Evolutionary conservation across 306 rosid genomes (phyloP), one percentile per base, ranked within the genome.

Genomic region (Corylus avellana): DNA sequence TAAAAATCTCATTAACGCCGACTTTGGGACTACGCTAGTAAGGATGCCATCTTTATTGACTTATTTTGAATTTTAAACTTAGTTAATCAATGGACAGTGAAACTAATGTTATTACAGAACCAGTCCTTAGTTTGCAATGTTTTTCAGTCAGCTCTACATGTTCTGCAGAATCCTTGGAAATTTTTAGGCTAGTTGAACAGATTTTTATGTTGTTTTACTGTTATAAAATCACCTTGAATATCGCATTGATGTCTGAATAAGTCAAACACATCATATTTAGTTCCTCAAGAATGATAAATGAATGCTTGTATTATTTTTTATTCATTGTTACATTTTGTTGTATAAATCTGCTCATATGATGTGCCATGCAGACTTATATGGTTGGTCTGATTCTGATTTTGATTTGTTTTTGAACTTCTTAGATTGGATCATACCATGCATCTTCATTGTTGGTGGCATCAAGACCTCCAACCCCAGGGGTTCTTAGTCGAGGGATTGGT

Each of bases 341-440:
- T 48, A 67, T 17, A 51, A 47, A 48, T 62, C 62, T 58, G 32
- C 55, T 69, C 55, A 67, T 74, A 42, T 69, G 54, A 47, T 66
- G 70, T 48, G 42, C 64, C 70, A 2, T 55, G 74, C 82, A 13
- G 57, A 75, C 50, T 74, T 82, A 55, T 73, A 22, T 54, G 61
- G 75, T 58, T 71, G 47, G 74, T 76, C 32, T 64, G 64, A 83
- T 77, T 72, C 59, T 73, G 64, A 82, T 48, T 84, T 83, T 83
- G 39, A 50, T 78, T 85, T 85, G 74, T 85, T 76, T 66, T 79
- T 63, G 57, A 85, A 85, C 79, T 58, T 81, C 78, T 79, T 81
- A 94, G 99, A 90, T 91, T 90, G 98, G 99, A 73, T 93, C 99
- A 22, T 96, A 96, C 83, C 99, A 93, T 83, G 99, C 99, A 66